phyloP scores from a whole-genome alignment of 1,139 yeast genomes.

The Zygotorulaspora mrakii region DNA sequence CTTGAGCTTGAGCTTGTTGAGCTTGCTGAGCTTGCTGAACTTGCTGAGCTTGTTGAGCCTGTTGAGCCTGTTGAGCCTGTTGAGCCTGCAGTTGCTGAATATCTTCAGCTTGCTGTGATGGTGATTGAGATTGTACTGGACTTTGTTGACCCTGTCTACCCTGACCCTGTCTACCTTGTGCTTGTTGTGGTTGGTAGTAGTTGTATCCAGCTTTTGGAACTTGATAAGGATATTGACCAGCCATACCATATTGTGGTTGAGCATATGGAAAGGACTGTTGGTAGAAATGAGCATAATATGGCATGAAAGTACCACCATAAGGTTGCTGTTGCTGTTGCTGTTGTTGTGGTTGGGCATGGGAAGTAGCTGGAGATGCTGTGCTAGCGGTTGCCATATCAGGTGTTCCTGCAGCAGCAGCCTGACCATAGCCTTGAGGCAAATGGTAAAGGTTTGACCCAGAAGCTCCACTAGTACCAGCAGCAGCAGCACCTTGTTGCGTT shows the following conservation, averaged over 20 bases:
- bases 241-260: slow-evolving; percentile 36
- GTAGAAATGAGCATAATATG: slow-evolving; percentile 33
- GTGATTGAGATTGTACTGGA: slow-evolving; percentile 17
- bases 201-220: slow-evolving; percentile 33
- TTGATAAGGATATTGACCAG: slow-evolving; percentile 36
- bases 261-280: slow-evolving; percentile 37
- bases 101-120: slow-evolving; percentile 19
- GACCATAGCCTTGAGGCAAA: slow-evolving; percentile 25
- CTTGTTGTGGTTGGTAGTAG: slow-evolving; percentile 29
- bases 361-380: slow-evolving; percentile 25
- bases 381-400: slow-evolving; percentile 22
- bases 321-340: slow-evolving; percentile 28
- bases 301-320: slow-evolving; percentile 32
- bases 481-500: slow-evolving; percentile 19
- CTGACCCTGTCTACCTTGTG: slow-evolving; percentile 18
- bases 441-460: slow-evolving; percentile 20
- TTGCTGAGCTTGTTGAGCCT: slow-evolving; percentile 21
- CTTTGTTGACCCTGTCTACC: slow-evolving; percentile 23
- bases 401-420: slow-evolving; percentile 24
- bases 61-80: slow-evolving; percentile 20
- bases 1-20: slow-evolving; percentile 19
- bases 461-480: slow-evolving; percentile 14
- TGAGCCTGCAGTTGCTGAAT: slow-evolving; percentile 21
- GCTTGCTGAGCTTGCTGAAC: slow-evolving; percentile 22
- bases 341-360: slow-evolving; percentile 24